Base-by-base conservation (phyloP, 352 stramenopile genomes). In the Pythium angustatum region DNA sequence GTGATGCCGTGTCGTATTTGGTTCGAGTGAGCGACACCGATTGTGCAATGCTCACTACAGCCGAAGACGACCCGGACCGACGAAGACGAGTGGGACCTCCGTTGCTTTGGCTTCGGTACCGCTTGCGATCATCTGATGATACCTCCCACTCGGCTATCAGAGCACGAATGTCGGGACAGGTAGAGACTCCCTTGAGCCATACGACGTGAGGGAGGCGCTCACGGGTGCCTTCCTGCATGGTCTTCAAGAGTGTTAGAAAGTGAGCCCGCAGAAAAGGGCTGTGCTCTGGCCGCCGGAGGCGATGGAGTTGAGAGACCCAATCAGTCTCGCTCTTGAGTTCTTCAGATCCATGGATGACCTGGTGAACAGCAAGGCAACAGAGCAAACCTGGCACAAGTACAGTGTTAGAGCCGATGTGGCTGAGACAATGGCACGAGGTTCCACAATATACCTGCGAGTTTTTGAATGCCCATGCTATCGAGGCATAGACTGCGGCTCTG, bases 241-340 rank as follows among this genome's bases (percentile, higher is more conserved):
- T 44, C 49, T 75, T 58, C 28, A 88, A 56, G 34, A 85, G 82
- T 6, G 58, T 59, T 49, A 64, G 61, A 62, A 85, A 88, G 41
- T 88, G 77, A 36, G 54, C 71, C 30, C 66, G 71, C n/a, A 88
- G 47, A 2, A 86, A 53, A 1, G 79, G 76, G 28, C 75, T 83
- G 19, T 81, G 77, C 21, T 66, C 49, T n/a, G 48, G 58, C 11
- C n/a, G 33, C 7, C 21, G 34, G 2, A 56, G 33, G 2, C 21
- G 15, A 12, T 44, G 47, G 24, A 56, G 15, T 15, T 63, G 19
- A 6, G 17, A 34, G 14, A 22, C 21, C 44, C 56, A 63, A 12
- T 56, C 56, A 3, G 30, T 8, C 30, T 54, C 19, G n/a, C 9
- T 40, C 27, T 26, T 9, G 5, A 19, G 17, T 15, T 10, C 55